phyloP scores from a whole-genome alignment of 2,329 filamentous ascomycete species.

The Chrysoporthe deuterocubensis region DNA sequence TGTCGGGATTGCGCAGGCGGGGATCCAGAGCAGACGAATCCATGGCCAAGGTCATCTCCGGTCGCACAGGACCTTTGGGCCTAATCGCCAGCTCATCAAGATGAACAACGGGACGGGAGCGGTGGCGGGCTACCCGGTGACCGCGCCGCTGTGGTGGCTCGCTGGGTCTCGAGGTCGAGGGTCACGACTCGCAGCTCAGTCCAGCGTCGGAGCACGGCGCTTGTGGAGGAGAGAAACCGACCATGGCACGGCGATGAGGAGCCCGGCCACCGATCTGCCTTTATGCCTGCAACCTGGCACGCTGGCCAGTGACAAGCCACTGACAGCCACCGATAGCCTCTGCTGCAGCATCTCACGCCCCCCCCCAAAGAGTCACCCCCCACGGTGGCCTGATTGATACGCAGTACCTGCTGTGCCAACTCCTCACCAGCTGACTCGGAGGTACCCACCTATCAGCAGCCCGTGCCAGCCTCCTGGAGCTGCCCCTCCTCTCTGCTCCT shows the following conservation, averaged over 20 bases:
- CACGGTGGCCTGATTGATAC: neutral
- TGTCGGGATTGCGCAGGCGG: conserved; percentile 26
- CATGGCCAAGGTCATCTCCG: conserved; percentile 20
- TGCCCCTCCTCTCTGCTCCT: too few relatives aligned
- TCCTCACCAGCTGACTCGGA: neutral
- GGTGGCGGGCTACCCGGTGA: conserved; percentile 6
- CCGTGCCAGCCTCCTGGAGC: neutral
- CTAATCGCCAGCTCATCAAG: conserved; percentile 6
- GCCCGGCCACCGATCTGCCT: conserved; percentile 23
- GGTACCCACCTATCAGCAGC: neutral
- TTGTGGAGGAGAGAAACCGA: conserved; percentile 26
- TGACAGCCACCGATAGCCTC: neutral
- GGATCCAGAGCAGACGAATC: conserved; percentile 29
- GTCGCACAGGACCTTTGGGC: conserved; percentile 13
- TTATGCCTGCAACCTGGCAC: conserved; percentile 8
- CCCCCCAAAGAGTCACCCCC: neutral
- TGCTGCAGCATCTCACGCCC: neutral
- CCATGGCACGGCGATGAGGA: conserved; percentile 11
- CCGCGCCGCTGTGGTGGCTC: conserved; percentile 6
- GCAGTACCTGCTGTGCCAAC: neutral
- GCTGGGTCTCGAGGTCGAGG: conserved; percentile 5
- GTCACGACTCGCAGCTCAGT: conserved; percentile 1
- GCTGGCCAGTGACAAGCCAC: neutral
- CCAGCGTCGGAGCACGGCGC: conserved; percentile 26
- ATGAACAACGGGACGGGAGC: neutral